Conservation (phyloP, 225 moss, liverwort and hornwort species). For the Marchantia polymorpha region DNA sequence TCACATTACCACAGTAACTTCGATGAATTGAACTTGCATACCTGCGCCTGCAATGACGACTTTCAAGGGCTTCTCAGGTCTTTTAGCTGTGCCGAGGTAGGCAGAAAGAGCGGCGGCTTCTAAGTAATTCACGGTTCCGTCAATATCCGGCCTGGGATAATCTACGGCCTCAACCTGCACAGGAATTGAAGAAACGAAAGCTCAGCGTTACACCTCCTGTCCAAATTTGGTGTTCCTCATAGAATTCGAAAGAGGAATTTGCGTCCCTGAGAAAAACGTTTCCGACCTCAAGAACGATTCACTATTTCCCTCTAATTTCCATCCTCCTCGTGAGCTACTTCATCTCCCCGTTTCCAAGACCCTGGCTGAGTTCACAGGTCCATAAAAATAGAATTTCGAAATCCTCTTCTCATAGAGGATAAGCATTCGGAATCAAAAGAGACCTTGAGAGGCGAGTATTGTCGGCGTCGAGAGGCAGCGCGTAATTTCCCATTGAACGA, state of each 20-base stretch:
- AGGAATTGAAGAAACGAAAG: neutral
- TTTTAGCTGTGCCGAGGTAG: conserved; percentile 48
- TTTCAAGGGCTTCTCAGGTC: conserved; percentile 73
- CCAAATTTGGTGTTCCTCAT: neutral
- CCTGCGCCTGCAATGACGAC: conserved; percentile 97
- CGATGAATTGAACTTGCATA: conserved; percentile 1
- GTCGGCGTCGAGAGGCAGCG: conserved; percentile 2
- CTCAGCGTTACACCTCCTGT: neutral
- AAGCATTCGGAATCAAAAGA: neutral
- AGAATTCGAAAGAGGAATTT: neutral
- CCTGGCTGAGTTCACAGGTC: too few relatives aligned
- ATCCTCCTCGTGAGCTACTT: too few relatives aligned
- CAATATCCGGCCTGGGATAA: conserved; percentile 87
- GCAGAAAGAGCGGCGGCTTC: conserved; percentile 88
- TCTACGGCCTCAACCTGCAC: conserved; percentile 67
- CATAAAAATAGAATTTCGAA: too few relatives aligned
- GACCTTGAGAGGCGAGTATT: conserved; percentile 30
- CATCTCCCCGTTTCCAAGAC: too few relatives aligned
- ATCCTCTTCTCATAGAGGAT: neutral
- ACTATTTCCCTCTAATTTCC: too few relatives aligned
- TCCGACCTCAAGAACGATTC: neutral
- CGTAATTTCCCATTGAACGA: conserved; percentile 13
- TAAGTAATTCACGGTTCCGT: conserved; percentile 60
- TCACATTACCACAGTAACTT: too few relatives aligned
- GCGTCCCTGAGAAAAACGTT: too few relatives aligned